phyloP scores from a whole-genome alignment of 2,329 filamentous ascomycete genomes.

The Gliomastix tumulicola region DNA sequence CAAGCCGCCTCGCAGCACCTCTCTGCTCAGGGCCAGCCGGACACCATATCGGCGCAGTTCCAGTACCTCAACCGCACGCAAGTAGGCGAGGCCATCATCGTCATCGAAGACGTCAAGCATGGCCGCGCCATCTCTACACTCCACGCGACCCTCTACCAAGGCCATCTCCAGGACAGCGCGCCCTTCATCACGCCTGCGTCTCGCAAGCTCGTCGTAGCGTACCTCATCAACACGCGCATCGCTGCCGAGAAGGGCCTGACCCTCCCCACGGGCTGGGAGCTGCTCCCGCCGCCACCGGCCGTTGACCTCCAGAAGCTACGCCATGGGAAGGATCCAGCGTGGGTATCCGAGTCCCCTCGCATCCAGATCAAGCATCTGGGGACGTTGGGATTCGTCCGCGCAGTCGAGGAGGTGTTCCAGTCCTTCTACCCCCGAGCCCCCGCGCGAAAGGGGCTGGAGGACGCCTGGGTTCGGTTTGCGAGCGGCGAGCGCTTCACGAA shows the following conservation, averaged over 20 bases:
- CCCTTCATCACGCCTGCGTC: neutral
- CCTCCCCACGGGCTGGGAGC: slow-evolving; percentile 5
- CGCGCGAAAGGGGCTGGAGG: slow-evolving; percentile 17
- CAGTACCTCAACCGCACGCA: slow-evolving; percentile 23
- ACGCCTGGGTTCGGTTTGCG: slow-evolving; percentile 59
- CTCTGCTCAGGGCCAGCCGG: slow-evolving; percentile 14
- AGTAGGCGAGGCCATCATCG: slow-evolving; percentile 19
- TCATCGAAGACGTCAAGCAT: slow-evolving; percentile 25
- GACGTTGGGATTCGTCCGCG: no score
- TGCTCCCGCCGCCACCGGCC: slow-evolving; percentile 3
- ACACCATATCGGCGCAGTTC: slow-evolving; percentile 22
- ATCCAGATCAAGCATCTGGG: no score
- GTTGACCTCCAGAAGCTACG: neutral
- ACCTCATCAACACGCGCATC: neutral
- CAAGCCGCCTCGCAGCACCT: slow-evolving; percentile 17
- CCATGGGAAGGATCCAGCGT: neutral
- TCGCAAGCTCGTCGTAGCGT: neutral
- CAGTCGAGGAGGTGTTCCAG: slow-evolving; percentile 2
- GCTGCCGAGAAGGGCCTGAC: neutral
- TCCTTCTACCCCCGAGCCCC: slow-evolving; percentile 6
- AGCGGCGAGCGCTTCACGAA: slow-evolving; percentile 56
- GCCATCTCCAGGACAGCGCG: neutral
- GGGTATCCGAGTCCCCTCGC: neutral
- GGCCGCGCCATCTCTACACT: neutral
- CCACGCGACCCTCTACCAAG: neutral